These are phyloP conservation scores for Phytophthora multivora DNA, from an alignment of 352 stramenopile genomes.

Conservation along the genomic window DNA sequence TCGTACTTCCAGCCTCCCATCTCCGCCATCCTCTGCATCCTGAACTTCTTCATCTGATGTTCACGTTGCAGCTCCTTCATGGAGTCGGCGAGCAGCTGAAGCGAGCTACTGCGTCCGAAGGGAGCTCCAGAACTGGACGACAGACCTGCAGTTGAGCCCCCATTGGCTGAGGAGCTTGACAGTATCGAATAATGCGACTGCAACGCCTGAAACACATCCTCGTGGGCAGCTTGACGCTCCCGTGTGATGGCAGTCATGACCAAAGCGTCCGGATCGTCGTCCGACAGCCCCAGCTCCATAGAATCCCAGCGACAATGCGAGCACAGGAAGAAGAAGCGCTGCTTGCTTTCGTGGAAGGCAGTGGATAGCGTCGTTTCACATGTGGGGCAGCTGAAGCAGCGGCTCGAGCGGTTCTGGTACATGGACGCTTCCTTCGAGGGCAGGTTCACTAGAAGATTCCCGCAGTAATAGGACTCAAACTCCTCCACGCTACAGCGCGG, in stretches of 20 bases:
- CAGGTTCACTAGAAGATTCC: slow-evolving; percentile 84
- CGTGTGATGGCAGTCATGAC: slow-evolving; percentile 79
- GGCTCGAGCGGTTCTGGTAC: slow-evolving; percentile 89
- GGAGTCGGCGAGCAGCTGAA: slow-evolving; percentile 61
- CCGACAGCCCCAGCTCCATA: slow-evolving; percentile 56
- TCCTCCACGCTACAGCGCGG: slow-evolving; percentile 80
- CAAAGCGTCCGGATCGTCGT: slow-evolving; percentile 85
- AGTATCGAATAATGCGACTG: slow-evolving; percentile 57
- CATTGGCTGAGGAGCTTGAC: slow-evolving; percentile 10
- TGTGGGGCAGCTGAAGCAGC: slow-evolving; percentile 78
- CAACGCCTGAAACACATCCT: slow-evolving; percentile 79
- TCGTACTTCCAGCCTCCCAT: slow-evolving; percentile 83
- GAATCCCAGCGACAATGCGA: slow-evolving; percentile 89
- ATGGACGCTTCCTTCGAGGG: slow-evolving; percentile 85
- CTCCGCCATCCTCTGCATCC: slow-evolving; percentile 61
- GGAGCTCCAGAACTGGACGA: slow-evolving; percentile 14
- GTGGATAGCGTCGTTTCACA: slow-evolving; percentile 76
- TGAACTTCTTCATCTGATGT: slow-evolving; percentile 86
- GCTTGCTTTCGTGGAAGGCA: slow-evolving; percentile 55
- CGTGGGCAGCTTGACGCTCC: slow-evolving; percentile 72
- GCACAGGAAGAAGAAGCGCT: slow-evolving; percentile 84
- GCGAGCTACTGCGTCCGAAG: slow-evolving; percentile 31
- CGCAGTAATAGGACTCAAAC: slow-evolving; percentile 91
- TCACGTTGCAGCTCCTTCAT: slow-evolving; percentile 85
- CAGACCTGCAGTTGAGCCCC: background rate